Evolutionary conservation across 106 monocot species (phyloP), one percentile per base, ranked within the genome.

Genomic region (Cymbidium sinense): DNA sequence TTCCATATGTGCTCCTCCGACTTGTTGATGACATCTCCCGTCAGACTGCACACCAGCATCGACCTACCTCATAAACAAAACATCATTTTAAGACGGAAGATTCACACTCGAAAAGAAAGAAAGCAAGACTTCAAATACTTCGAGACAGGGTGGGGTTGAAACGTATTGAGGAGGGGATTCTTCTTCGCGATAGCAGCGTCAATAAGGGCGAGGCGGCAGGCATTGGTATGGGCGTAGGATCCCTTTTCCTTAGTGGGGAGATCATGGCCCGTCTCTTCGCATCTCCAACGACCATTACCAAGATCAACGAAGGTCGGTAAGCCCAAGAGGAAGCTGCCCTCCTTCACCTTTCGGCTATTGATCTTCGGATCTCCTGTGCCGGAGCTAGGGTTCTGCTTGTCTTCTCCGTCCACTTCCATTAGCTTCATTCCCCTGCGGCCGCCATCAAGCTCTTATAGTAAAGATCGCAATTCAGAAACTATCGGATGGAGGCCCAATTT

Each of bases 1-100:
- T 92, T 98, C 98, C 98, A 98, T 51, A 98, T 92, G 43, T 98
- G 98, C 47, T 94, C 92, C 76, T 94, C 98, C 4, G 90, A 77
- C 70, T 98, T 98, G 52, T 98, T 98, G 34, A 98, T 81, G 0
- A 82, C 76, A 54, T 94, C 90, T 43, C 94, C 94, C 6, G 98
- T 98, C 75, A 98, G 70, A 81, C 89, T 82, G 77, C 98, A 98
- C 5, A 98, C 82, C 50, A 98, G 61, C 79, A 91, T 88, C 70
- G 93, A 93, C 82, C 96, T 96, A 30, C 10, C 27, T 31, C 28
- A 76, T n/a, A 12, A 52, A 37, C 5, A 70, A 50, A 17, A 2
- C 31, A 1, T 15, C 6, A 31, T 58, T 23, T 21, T 1, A 54
- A 54, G 34, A 34, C 30, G 1, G 54, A 35, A 76, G 34, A 34